A percentile compares a stretch with the other conserved stretches of the same genome.
These are phyloP conservation scores for Penicillium subrubescens DNA, from an alignment of 495 filamentous ascomycete genomes.

Conservation along the genomic window DNA sequence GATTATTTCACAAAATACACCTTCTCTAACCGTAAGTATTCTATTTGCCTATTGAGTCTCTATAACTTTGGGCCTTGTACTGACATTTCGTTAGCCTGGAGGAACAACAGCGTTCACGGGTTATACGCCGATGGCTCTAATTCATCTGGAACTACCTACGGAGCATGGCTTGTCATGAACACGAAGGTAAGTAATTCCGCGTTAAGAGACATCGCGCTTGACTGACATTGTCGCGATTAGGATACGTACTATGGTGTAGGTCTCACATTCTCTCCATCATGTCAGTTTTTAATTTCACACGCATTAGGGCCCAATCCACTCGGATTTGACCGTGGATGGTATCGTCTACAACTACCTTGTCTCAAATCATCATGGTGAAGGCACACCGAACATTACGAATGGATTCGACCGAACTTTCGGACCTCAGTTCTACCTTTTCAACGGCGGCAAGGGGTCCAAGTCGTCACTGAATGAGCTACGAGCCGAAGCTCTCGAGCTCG, in stretches of 20 bases:
- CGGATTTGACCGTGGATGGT: slow-evolving; percentile 58
- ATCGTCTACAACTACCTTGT: slow-evolving; percentile 58
- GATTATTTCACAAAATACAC: slow-evolving; percentile 64
- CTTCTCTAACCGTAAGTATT: slow-evolving; percentile 42
- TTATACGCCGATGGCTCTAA: slow-evolving; percentile 54
- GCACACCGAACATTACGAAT: slow-evolving; percentile 58
- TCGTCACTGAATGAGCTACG: slow-evolving; percentile 44
- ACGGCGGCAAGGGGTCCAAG: slow-evolving; percentile 45
- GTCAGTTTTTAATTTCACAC: neutral
- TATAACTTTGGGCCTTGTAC: neutral
- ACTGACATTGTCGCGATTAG: slow-evolving; percentile 7
- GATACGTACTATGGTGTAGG: slow-evolving; percentile 58
- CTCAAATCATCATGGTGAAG: slow-evolving; percentile 59
- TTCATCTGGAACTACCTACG: slow-evolving; percentile 51
- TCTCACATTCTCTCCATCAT: neutral
- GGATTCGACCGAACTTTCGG: slow-evolving; percentile 61
- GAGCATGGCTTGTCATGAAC: slow-evolving; percentile 61
- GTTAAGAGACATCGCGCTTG: neutral
- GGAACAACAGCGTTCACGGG: slow-evolving; percentile 56
- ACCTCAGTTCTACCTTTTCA: slow-evolving; percentile 61
- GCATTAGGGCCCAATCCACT: slow-evolving; percentile 51
- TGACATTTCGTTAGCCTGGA: slow-evolving; percentile 37
- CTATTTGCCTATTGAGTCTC: neutral
- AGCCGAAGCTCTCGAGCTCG: slow-evolving; percentile 48
- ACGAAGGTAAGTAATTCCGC: slow-evolving; percentile 37